Evolutionary conservation across 2,329 filamentous ascomycete genomes (phyloP), one percentile per base, ranked within the genome.

Genomic region (Fusarium cicatricum): DNA sequence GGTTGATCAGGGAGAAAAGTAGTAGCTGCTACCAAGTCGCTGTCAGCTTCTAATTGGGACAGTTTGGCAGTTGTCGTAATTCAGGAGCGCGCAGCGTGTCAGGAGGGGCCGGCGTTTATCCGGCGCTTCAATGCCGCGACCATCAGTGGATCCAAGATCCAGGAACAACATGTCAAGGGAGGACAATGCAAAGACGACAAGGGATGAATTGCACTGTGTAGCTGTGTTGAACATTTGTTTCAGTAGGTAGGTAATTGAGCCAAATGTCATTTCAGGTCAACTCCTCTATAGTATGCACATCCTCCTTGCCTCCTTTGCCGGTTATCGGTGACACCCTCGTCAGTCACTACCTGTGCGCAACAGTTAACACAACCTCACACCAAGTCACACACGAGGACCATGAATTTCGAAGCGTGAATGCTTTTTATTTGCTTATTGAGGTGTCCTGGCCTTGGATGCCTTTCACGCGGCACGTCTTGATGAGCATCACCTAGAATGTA

Each of bases 401-500:
- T 32, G 17, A 47, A 39, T 6, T 51, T 49, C 48, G 58, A 63
- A 62, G 59, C 61, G 51, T 68, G 49, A 57, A 68, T 58, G 48
- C 60, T 53, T 50, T 59, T 10, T 60, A 41, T 41, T n/a, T 64
- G 41, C 52, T 63, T 56, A 63, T 62, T 63, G 17, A 28, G 15
- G 46, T 48, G 60, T 55, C 34, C 60, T 57, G 60, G 46, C 60
- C 43, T 43, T 12, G 60, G 51, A 58, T 48, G 60, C 52, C 58
- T 62, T 51, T 46, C 52, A 11, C 14, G 5, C 29, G 60, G 58
- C 63, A 63, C 53, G 50, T 53, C 39, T 64, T 67, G 62, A 63
- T 73, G 63, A 71, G 68, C 71, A 73, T 70, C 69, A 72, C 73
- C 67, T 71, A 72, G 65, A 72, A 71, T 71, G 69, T 68, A 74